Evolutionary conservation across 345 rosid species (phyloP), one percentile per base, ranked within the genome.

Genomic region (Cochlearia excelsa): DNA sequence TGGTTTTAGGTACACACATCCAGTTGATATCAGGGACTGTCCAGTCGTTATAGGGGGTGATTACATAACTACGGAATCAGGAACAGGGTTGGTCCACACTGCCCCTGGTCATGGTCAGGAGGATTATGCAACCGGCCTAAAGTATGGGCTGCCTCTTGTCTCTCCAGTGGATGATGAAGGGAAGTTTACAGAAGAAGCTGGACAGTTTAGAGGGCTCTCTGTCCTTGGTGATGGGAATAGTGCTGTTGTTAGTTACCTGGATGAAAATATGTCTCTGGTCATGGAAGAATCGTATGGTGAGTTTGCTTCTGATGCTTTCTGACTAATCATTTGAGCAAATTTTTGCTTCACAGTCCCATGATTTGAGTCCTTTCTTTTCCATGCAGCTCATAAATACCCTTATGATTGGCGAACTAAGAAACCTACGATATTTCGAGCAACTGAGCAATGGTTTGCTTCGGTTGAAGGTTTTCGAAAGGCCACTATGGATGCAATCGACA

Each of bases 61-160:
- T 68, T 88, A 92, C 74, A 88, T 92, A 66, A 92, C 96, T 23
- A 92, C 93, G n/a, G 98, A 92, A 77, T 81, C 96, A 35, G 96
- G 98, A 78, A 92, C 96, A 54, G 96, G 98, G 54, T 77, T 92
- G 69, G 96, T 92, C 73, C 98, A 92, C 80, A 92, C 96, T 29
- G 98, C 98, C 74, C 98, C 98, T 58, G 96, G 96, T 62, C 98
- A 92, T 79, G 98, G 98, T 67, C 96, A 80, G 75, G 98, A 92
- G 75, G 98, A 92, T 76, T 88, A 88, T 70, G 76, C 71, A 55
- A 92, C 95, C 37, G 93, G 95, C 64, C 62, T 81, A 61, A 92
- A 92, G 76, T 92, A 86, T 76, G 93, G 95, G 61, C 75, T 92
- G 58, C 81, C 96, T 65, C 44, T 92, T 55, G 64, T 73, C 52